Evolutionary conservation across 176 grass and related monocot species (phyloP).

Genomic region (Cenchrus purpureus): DNA sequence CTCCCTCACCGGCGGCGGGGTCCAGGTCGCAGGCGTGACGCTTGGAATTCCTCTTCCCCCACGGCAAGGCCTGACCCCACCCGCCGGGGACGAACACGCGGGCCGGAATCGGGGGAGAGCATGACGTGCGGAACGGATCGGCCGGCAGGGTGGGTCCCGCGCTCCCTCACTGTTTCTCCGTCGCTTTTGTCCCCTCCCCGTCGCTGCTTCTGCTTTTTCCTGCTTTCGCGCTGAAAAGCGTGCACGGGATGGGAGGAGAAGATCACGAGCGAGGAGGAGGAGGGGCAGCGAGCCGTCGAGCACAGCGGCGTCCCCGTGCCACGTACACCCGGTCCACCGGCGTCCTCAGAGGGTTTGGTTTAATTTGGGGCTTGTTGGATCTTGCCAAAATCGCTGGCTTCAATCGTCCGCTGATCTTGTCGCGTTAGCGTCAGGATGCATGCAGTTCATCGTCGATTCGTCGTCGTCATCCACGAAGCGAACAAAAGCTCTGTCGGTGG

Average conservation of each 20-base stretch:
- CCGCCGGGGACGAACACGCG: not conserved
- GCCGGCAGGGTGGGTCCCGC: not conserved
- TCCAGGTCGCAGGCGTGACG: conserved; percentile 40
- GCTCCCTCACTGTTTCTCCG: conserved; percentile 1
- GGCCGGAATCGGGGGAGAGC: not conserved
- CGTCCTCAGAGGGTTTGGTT: not conserved
- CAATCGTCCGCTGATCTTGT: too few relatives aligned
- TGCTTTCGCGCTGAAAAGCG: conserved; percentile 57
- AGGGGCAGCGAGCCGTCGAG: not conserved
- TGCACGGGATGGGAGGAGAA: conserved; percentile 22
- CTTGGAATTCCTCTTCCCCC: conserved; percentile 37
- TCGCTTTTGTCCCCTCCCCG: conserved; percentile 34
- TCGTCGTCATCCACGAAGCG: too few relatives aligned
- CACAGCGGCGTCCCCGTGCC: not conserved
- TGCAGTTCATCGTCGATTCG: too few relatives aligned
- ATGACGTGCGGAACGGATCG: not conserved
- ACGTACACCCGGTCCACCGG: conserved; percentile 16
- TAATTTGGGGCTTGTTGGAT: not conserved
- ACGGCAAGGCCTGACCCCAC: not conserved
- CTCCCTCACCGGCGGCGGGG: not conserved
- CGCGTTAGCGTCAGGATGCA: too few relatives aligned
- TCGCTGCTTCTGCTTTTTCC: conserved; percentile 9
- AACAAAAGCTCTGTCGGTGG: not conserved
- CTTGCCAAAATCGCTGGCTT: not conserved
- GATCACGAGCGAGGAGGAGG: not conserved